phyloP scores from a whole-genome alignment of 257 asterid genomes.

The Henckelia pumila region DNA sequence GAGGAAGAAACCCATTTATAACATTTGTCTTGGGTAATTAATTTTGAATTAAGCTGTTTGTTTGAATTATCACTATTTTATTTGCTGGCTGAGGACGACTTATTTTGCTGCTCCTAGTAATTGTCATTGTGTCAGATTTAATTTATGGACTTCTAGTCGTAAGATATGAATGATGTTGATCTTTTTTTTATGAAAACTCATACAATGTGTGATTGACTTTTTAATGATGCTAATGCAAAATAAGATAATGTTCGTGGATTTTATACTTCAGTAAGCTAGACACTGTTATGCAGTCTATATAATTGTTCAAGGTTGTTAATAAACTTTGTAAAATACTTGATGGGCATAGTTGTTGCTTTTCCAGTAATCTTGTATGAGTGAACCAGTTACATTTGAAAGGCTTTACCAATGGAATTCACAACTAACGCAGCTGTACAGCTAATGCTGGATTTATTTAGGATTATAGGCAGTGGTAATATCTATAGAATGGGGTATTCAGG shows the following conservation, averaged over 20 bases:
- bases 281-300: neutral
- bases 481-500: neutral
- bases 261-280: slow-evolving; percentile 7
- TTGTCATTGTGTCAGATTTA: slow-evolving; percentile 12
- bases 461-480: slow-evolving; percentile 12
- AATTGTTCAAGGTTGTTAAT: neutral
- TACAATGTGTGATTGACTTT: slow-evolving; percentile 1
- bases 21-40: slow-evolving; percentile 84
- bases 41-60: slow-evolving; percentile 21
- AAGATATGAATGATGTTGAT: slow-evolving; percentile 1
- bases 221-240: slow-evolving; percentile 20
- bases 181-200: slow-evolving; percentile 13
- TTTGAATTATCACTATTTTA: slow-evolving; percentile 1
- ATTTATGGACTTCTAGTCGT: slow-evolving; percentile 11
- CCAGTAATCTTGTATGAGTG: slow-evolving; percentile 9
- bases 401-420: slow-evolving; percentile 10
- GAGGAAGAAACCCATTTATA: slow-evolving; percentile 52
- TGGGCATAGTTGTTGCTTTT: slow-evolving; percentile 13
- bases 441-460: slow-evolving; percentile 4
- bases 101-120: slow-evolving; percentile 3
- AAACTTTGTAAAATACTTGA: neutral
- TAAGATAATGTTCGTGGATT: slow-evolving; percentile 5
- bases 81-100: slow-evolving; percentile 22
- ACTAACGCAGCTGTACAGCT: neutral
- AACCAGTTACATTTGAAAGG: slow-evolving; percentile 7